A percentile compares a stretch with the other conserved stretches of the same genome.
Conservation (phyloP, 148 eudicot genomes). For the Mesembryanthemum crystallinum region DNA sequence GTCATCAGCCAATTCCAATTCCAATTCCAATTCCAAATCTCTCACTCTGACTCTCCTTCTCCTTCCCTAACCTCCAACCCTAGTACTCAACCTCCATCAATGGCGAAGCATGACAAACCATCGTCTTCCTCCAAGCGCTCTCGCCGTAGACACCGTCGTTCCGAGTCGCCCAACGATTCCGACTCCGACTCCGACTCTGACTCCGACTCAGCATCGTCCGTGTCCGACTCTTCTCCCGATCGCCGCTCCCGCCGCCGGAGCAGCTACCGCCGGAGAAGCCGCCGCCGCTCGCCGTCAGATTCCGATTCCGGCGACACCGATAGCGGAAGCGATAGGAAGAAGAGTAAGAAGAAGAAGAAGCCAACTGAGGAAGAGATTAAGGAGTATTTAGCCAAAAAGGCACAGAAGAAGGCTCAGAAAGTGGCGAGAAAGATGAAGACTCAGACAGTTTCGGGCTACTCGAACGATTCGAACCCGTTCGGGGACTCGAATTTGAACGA, state of each 20-base stretch:
- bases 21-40: not conserved
- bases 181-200: slow-evolving; percentile 17
- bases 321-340: slow-evolving; percentile 18
- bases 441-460: slow-evolving; percentile 67
- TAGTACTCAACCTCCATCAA: not conserved
- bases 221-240: slow-evolving; percentile 23
- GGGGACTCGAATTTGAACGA: slow-evolving; percentile 90
- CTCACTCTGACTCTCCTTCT: not conserved
- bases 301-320: slow-evolving; percentile 27
- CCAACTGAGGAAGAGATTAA: slow-evolving; percentile 46
- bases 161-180: slow-evolving; percentile 17
- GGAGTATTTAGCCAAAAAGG: slow-evolving; percentile 76
- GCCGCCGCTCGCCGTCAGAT: slow-evolving; percentile 32
- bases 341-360: slow-evolving; percentile 32
- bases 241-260: slow-evolving; percentile 11
- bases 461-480: slow-evolving; percentile 85
- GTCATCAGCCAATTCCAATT: no score
- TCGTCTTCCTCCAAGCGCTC: slow-evolving; percentile 20
- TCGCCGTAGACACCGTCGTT: slow-evolving; percentile 8
- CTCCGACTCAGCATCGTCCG: slow-evolving; percentile 15
- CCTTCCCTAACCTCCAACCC: not conserved
- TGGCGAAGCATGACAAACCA: slow-evolving; percentile 18
- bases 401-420: slow-evolving; percentile 73
- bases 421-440: slow-evolving; percentile 79
- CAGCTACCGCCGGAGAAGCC: slow-evolving; percentile 29